A percentile compares a stretch with the other conserved stretches of the same genome.
phyloP scores from a whole-genome alignment of 306 rosid species.

The Rubus parviflorus region DNA sequence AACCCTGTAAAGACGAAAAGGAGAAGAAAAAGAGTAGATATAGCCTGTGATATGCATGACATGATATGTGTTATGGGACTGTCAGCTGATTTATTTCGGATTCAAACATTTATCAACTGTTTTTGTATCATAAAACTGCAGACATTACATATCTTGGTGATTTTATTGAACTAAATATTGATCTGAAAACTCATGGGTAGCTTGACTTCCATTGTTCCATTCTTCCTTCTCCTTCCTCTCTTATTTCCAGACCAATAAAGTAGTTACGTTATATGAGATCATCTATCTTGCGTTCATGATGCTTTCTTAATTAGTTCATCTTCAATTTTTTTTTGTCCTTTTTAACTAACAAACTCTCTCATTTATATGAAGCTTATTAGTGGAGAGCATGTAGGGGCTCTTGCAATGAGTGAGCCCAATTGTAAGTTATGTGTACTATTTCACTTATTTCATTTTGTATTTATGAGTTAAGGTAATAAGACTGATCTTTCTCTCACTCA shows the following conservation, averaged over 20 bases:
- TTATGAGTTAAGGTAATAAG: slow-evolving; percentile 5
- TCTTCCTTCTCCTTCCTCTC: not conserved
- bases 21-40: not conserved
- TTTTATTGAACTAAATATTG: not conserved
- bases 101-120: not conserved
- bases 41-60: not conserved
- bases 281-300: not conserved
- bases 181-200: not conserved
- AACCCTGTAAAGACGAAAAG: slow-evolving; percentile 3
- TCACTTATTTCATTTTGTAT: slow-evolving; percentile 14
- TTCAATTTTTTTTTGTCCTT: not conserved
- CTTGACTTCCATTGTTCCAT: not conserved
- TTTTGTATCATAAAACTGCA: not conserved
- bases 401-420: slow-evolving; percentile 98
- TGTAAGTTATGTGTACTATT: slow-evolving; percentile 46
- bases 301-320: not conserved
- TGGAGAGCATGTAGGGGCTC: slow-evolving; percentile 96
- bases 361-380: slow-evolving; percentile 69
- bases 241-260: not conserved
- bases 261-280: not conserved
- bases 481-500: slow-evolving; percentile 16
- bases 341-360: slow-evolving; percentile 31
- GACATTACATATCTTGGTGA: not conserved
- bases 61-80: not conserved
- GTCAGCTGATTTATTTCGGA: not conserved